phyloP scores from a whole-genome alignment of 768 basidiomycete species.

The Boletus speciosus region DNA sequence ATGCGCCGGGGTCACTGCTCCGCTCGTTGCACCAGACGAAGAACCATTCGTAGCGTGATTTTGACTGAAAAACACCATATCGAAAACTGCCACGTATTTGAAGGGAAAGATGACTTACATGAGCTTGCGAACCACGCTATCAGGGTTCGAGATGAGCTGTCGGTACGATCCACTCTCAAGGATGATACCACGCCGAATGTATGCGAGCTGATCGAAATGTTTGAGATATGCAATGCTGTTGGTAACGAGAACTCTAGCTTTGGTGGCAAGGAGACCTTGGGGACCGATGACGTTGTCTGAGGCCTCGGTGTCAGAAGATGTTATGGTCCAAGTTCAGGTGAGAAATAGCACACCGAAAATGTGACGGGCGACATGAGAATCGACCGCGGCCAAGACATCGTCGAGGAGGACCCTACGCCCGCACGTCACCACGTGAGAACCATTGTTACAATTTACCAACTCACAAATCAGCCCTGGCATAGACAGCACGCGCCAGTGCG shows the following conservation, averaged over 20 bases:
- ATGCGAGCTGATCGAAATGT: conserved; percentile 71
- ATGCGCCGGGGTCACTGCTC: conserved; percentile 45
- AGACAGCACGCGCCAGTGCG: conserved; percentile 83
- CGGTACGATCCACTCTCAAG: conserved; percentile 70
- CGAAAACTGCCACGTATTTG: neutral
- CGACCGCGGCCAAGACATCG: conserved; percentile 84
- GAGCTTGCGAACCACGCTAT: conserved; percentile 69
- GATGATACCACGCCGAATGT: conserved; percentile 79
- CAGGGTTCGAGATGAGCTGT: conserved; percentile 53
- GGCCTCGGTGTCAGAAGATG: conserved; percentile 2
- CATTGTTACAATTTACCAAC: conserved; percentile 12
- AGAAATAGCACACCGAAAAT: conserved; percentile 55
- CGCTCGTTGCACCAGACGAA: conserved; percentile 43
- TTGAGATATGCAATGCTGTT: conserved; percentile 83
- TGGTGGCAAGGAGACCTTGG: conserved; percentile 72
- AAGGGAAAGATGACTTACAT: conserved; percentile 47
- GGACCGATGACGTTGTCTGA: conserved; percentile 85
- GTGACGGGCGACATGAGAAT: conserved; percentile 85
- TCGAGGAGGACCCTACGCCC: conserved; percentile 67
- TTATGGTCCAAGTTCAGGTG: neutral
- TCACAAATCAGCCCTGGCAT: conserved; percentile 86
- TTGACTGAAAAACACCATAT: conserved; percentile 29
- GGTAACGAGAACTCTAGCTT: conserved; percentile 83
- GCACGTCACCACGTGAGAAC: neutral
- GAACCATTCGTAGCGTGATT: conserved; percentile 44